Evolutionary conservation across 306 rosid species (phyloP), one percentile per base, ranked within the genome.

Genomic region (Quercus wislizeni): DNA sequence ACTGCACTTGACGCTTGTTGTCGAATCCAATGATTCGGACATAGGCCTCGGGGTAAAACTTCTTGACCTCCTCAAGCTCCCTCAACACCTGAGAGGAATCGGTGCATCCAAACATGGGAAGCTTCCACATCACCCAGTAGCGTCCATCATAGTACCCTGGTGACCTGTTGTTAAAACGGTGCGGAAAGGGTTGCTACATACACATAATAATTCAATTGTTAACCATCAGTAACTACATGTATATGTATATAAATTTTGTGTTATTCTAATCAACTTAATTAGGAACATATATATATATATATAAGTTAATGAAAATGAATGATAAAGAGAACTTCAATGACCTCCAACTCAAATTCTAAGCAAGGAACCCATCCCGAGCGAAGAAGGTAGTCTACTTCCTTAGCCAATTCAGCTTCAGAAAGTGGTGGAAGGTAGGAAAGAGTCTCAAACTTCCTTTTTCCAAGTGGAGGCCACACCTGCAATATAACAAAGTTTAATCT

Each of bases 101-200:
- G 0, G 81, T 93, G 93, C 92, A 83, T 0, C 96, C 99, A 63
- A 78, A 95, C 97, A 93, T 83, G n/a, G 99, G 98, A 9, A 95
- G 82, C 89, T 91, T 95, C 96, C 98, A 93, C 98, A 95, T 95
- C 21, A 93, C 88, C 97, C 99, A 93, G 88, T 84, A 89, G 0
- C 97, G 80, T 23, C 99, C 97, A 28, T 93, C 99, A 28, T 95
- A 93, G 94, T 95, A 93, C 43, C 98, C 96, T 0, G 97, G 97
- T 20, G 94, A 84, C 0, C 1, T 63, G 87, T 81, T 0, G 92
- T 95, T 0, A 87, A 89, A 90, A 80, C 98, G 94, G 93, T 84
- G 63, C 7, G 86, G 87, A 4, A 75, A 87, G 0, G 87, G 82
- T 0, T 78, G 1, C 98, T 91, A 38, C 63, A 83, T n/a, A 76